Evolutionary conservation across 345 rosid species (phyloP).

Genomic region (Dimocarpus longan): DNA sequence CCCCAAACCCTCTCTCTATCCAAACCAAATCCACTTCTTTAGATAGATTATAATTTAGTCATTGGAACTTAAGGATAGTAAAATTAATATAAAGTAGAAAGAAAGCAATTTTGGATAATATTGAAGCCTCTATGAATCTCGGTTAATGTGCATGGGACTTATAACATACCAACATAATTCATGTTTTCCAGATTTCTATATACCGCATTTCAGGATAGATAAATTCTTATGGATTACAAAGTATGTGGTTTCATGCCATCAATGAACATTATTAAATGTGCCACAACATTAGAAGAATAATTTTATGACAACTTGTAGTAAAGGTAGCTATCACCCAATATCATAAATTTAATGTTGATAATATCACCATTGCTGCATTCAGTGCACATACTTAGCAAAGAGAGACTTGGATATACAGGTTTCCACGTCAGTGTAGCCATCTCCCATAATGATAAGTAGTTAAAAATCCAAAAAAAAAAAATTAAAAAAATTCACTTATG

Average conservation of each 20-base stretch:
- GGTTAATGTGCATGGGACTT: neutral
- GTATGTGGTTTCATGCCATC: neutral
- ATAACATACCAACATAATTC: neutral
- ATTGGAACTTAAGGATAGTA: neutral
- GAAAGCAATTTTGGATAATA: neutral
- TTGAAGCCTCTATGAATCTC: neutral
- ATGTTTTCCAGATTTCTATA: neutral
- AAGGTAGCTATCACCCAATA: neutral
- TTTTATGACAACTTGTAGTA: neutral
- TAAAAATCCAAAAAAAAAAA: slow-evolving; percentile 1
- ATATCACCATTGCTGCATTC: neutral
- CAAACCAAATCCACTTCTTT: neutral
- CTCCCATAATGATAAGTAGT: neutral
- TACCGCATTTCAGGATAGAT: neutral
- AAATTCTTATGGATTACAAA: neutral
- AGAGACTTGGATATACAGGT: neutral
- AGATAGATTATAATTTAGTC: slow-evolving; percentile 1
- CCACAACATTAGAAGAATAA: neutral
- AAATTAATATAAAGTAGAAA: neutral
- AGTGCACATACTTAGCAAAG: slow-evolving; percentile 1
- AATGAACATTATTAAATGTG: neutral
- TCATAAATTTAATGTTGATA: neutral
- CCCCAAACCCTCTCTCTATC: neutral
- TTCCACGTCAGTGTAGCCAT: neutral
- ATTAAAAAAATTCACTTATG: too few relatives aligned